phyloP scores from a whole-genome alignment of 2,329 filamentous ascomycete genomes.

The Dactylellina leptospora region DNA sequence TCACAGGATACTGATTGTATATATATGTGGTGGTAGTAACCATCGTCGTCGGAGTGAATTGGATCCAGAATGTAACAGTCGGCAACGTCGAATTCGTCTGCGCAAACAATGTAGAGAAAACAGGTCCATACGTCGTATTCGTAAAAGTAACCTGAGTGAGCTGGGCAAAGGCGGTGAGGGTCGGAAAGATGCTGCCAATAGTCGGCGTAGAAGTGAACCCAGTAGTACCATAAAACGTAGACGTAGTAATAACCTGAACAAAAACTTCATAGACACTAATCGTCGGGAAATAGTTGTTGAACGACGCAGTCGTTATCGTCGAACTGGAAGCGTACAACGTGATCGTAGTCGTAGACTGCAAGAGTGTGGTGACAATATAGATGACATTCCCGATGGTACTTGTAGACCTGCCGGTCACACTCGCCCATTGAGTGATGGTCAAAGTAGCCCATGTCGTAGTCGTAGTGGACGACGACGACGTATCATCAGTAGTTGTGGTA shows the following conservation, averaged over 20 bases:
- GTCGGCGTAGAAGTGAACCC: slow-evolving; percentile 35
- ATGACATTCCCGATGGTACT: slow-evolving; percentile 11
- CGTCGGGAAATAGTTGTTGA: slow-evolving; percentile 27
- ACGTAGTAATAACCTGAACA: slow-evolving; percentile 30
- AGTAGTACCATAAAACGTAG: slow-evolving; percentile 13
- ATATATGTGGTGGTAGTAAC: slow-evolving; percentile 25
- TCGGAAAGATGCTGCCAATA: slow-evolving; percentile 31
- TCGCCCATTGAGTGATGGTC: slow-evolving; percentile 29
- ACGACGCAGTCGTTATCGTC: slow-evolving; percentile 4
- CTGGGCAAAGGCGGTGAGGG: slow-evolving; percentile 39
- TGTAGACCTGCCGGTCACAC: slow-evolving; percentile 8
- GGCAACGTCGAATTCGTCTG: slow-evolving; percentile 14
- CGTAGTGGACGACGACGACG: slow-evolving; percentile 1
- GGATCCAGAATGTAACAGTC: slow-evolving; percentile 27
- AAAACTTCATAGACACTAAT: slow-evolving; percentile 22
- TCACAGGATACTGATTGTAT: slow-evolving; percentile 6
- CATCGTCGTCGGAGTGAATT: slow-evolving; percentile 10
- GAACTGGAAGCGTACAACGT: slow-evolving; percentile 16
- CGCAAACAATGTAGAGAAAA: slow-evolving; percentile 18
- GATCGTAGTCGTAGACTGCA: slow-evolving; percentile 1
- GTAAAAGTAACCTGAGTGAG: slow-evolving; percentile 20
- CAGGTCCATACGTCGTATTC: slow-evolving; percentile 35
- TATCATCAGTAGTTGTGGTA: neutral
- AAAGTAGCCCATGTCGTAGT: neutral
- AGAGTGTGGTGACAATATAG: slow-evolving; percentile 12